Evolutionary conservation across 2,329 filamentous ascomycete species (phyloP), one percentile per base, ranked within the genome.

Genomic region (Aspergillus sp.): DNA sequence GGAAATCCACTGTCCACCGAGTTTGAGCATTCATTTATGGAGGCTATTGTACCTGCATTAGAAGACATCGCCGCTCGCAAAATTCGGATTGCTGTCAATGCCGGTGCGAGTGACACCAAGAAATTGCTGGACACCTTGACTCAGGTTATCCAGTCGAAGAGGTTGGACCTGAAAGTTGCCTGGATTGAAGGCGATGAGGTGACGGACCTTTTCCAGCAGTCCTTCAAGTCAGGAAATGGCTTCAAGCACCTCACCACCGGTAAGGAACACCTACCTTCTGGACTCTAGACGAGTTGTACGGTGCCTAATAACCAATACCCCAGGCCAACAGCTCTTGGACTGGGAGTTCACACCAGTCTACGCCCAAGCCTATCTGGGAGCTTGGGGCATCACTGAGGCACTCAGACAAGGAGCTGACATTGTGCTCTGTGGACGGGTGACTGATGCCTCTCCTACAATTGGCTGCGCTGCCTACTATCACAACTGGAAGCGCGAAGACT

Each of bases 151-250:
- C 65, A 62, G 11, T 57, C 66, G 6, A 60, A 66, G 2, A 72
- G 70, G 0, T 64, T 61, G 1, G 62, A 70, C 41, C 62, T 72
- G 7, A 70, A 73, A 12, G 69, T 79, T 14, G 75, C 74, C 0
- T 75, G 74, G 53, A 67, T 78, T 1, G 59, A 75, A 6, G 76
- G 76, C 0, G 76, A 78, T 45, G 76, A 78, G 52, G 73, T 77
- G 0, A 68, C 70, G 1, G 73, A 74, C 58, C 40, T 55, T 2
- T 60, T 71, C 2, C 61, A 68, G n/a, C 48, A 49, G 15, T 44
- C 69, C 4, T 46, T 67, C n/a, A 51, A 58, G 27, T 21, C 66
- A 23, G 69, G 70, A 3, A 61, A 69, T 52, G 73, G 73, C 62
- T 72, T 71, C 33, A 35, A 49, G 9, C 62, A 56, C 57, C 27